These are phyloP conservation scores for Salvia sclarea DNA, from an alignment of 305 asterid genomes.

Conservation along the genomic window DNA sequence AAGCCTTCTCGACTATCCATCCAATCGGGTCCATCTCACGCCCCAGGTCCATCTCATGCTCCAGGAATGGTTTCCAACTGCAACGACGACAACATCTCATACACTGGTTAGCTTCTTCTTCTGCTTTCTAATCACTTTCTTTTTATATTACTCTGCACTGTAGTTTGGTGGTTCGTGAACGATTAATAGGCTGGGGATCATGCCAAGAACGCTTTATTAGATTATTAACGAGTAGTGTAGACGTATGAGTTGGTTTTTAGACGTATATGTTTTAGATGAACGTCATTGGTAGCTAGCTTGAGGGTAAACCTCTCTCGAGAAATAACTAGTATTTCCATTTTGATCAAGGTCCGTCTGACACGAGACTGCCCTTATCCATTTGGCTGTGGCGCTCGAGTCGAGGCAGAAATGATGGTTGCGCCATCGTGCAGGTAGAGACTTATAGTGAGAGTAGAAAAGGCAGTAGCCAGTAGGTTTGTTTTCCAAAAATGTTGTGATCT, in stretches of 20 bases:
- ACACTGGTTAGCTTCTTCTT: slow-evolving; percentile 54
- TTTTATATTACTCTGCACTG: neutral
- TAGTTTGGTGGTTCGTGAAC: neutral
- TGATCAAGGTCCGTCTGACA: neutral
- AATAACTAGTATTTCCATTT: slow-evolving; percentile 7
- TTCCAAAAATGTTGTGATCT: too few species aligned
- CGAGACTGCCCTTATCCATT: neutral
- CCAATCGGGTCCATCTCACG: slow-evolving; percentile 55
- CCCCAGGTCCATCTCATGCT: slow-evolving; percentile 52
- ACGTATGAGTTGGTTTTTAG: neutral
- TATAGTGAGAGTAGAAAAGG: neutral
- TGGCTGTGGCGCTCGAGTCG: neutral
- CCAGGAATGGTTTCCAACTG: slow-evolving; percentile 50
- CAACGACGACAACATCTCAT: slow-evolving; percentile 49
- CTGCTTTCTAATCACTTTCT: neutral
- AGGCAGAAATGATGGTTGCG: neutral
- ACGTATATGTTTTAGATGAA: neutral
- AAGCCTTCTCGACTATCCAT: slow-evolving; percentile 52
- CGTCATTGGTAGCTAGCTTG: neutral
- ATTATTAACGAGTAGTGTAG: neutral
- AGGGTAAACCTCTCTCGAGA: neutral
- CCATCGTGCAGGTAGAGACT: neutral
- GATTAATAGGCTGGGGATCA: neutral
- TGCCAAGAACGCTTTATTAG: neutral
- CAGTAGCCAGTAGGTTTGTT: neutral